phyloP scores from a whole-genome alignment of 148 eudicot genomes.

The Dysphania ambrosioides region DNA sequence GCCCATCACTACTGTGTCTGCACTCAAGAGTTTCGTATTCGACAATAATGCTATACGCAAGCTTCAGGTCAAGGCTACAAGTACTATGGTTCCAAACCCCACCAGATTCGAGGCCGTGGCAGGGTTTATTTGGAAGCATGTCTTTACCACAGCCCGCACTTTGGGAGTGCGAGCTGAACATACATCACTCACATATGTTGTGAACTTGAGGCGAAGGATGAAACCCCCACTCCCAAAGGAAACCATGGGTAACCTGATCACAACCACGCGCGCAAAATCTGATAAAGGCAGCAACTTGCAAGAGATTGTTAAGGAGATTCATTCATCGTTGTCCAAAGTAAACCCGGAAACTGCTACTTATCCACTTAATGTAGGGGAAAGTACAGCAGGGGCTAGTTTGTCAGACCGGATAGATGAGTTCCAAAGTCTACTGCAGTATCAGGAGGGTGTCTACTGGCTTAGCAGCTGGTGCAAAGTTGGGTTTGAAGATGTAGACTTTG shows the following conservation, averaged over 20 bases:
- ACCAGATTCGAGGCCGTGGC: too few species aligned
- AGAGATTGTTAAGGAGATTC: not conserved
- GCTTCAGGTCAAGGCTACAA: not conserved
- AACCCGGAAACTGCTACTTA: not conserved
- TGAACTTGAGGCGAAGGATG: not conserved
- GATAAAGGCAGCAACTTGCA: not conserved
- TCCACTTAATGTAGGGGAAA: not conserved
- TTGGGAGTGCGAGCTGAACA: too few species aligned
- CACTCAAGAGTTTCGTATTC: not conserved
- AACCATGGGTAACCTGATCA: slow-evolving; percentile 3
- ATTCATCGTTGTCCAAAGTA: not conserved
- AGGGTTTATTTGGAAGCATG: too few species aligned
- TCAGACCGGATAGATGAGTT: not conserved
- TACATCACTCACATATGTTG: not conserved
- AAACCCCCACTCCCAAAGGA: not conserved
- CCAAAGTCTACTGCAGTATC: too few species aligned
- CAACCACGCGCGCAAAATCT: not conserved
- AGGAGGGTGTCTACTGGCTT: not conserved
- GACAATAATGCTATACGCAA: not conserved
- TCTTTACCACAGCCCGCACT: too few species aligned
- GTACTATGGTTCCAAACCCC: too few species aligned
- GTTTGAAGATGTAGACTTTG: not conserved
- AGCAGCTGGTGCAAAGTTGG: slow-evolving; percentile 10
- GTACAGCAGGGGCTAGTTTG: not conserved
- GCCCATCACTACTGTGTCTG: too few species aligned